These are phyloP conservation scores for Alternaria sp. DNA, from an alignment of 2,329 filamentous ascomycete species.

Conservation along the genomic window DNA sequence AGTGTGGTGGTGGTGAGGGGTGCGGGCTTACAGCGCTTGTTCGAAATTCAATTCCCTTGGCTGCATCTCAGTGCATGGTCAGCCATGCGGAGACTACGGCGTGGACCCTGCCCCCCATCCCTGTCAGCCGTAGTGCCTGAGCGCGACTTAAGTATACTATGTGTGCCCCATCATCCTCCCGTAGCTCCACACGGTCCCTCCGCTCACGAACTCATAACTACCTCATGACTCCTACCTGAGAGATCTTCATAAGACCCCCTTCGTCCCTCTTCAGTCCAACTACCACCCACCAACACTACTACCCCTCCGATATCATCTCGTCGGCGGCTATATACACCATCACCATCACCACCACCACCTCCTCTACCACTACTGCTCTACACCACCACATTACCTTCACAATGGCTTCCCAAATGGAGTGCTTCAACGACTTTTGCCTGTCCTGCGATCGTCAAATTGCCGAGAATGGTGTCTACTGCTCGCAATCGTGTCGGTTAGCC, in stretches of 20 bases:
- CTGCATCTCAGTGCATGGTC: conserved; percentile 13
- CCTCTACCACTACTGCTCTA: conserved; percentile 8
- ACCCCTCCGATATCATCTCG: neutral
- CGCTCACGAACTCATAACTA: conserved; percentile 28
- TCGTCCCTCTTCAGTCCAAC: conserved; percentile 11
- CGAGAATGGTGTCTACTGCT: conserved; percentile 82
- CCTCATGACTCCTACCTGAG: conserved; percentile 32
- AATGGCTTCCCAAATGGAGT: conserved; percentile 63
- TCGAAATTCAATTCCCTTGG: conserved; percentile 28
- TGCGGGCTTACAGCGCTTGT: conserved; percentile 31
- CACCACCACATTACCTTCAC: conserved; percentile 2
- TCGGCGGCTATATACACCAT: conserved; percentile 2
- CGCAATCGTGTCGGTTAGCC: conserved; percentile 86
- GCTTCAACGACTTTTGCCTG: conserved; percentile 93
- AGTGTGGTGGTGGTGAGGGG: conserved; percentile 25
- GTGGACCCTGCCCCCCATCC: conserved; percentile 28
- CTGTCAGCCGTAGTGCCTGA: conserved; percentile 33
- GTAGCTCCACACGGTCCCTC: conserved; percentile 38
- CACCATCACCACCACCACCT: neutral
- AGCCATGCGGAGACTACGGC: conserved; percentile 10
- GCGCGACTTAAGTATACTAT: conserved; percentile 34
- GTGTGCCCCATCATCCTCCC: conserved; percentile 36
- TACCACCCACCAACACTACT: neutral
- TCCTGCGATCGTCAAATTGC: conserved; percentile 90
- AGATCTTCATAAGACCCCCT: conserved; percentile 1